These are phyloP conservation scores for Parasitella parasitica DNA, from an alignment of 371 early-diverging fungal genomes.

Conservation along the genomic window DNA sequence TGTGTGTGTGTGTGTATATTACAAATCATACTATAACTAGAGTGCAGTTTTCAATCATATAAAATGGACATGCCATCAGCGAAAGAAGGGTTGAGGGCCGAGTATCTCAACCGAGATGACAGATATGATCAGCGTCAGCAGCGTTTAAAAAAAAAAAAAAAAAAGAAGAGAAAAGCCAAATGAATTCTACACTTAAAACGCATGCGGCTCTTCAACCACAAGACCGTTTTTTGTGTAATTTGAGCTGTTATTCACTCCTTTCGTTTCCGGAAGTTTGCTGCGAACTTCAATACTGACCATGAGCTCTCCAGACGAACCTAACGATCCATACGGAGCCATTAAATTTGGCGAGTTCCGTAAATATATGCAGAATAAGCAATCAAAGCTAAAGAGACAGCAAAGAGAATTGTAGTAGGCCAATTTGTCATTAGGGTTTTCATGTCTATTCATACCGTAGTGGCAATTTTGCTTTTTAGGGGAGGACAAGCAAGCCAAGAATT, in stretches of 20 bases:
- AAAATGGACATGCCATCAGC: conserved; percentile 21
- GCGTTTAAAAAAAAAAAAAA: not conserved
- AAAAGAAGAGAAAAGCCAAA: conserved; percentile 8
- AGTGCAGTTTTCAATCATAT: too few relatives aligned
- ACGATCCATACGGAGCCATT: conserved; percentile 54
- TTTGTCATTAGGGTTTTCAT: not conserved
- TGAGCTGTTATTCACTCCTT: not conserved
- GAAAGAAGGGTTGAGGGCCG: not conserved
- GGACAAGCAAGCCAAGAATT: conserved; percentile 26
- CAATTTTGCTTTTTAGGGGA: conserved; percentile 5
- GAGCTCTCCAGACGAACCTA: not conserved
- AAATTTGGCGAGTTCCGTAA: conserved; percentile 61
- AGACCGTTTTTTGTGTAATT: not conserved
- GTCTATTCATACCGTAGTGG: too few relatives aligned
- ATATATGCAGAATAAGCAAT: conserved; percentile 64
- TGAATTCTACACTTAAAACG: too few relatives aligned
- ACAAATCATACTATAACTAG: too few relatives aligned
- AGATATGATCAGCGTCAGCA: conserved; percentile 1
- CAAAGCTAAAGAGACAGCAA: conserved; percentile 63
- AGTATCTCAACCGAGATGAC: conserved; percentile 16
- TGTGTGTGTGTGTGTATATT: too few relatives aligned
- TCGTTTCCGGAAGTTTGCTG: not conserved
- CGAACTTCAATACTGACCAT: not conserved
- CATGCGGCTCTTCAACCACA: not conserved
- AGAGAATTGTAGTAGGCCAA: conserved; percentile 38